A percentile compares a stretch with the other conserved stretches of the same genome.
These are phyloP conservation scores for Moesziomyces aphidis DNA, from an alignment of 1,284 basidiomycete species.

Conservation along the genomic window DNA sequence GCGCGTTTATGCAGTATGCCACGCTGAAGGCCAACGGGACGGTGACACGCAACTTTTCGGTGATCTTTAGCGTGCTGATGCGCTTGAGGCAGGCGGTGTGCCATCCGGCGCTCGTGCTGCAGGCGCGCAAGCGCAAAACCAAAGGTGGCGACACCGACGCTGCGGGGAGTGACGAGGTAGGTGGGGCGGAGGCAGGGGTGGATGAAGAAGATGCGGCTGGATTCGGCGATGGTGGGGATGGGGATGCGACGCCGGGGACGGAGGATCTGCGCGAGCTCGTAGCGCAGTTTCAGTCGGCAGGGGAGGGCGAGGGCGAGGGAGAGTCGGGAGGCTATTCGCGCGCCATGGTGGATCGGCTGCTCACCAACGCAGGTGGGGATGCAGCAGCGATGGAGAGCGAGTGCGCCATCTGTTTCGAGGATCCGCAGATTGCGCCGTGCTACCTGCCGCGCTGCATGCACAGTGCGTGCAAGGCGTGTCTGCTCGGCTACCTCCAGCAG, in stretches of 20 bases:
- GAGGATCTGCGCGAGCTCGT: conserved; percentile 52
- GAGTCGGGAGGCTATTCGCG: neutral
- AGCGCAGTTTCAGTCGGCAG: conserved; percentile 41
- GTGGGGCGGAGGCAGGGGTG: conserved; percentile 6
- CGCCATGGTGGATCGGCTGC: neutral
- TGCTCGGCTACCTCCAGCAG: conserved; percentile 76
- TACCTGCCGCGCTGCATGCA: conserved; percentile 68
- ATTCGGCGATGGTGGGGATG: conserved; percentile 27
- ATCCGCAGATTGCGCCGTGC: conserved; percentile 47
- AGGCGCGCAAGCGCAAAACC: conserved; percentile 30
- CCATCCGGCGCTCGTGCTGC: conserved; percentile 68
- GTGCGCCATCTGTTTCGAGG: conserved; percentile 68
- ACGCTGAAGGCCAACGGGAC: conserved; percentile 55
- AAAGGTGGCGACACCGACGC: neutral
- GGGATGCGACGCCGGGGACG: conserved; percentile 26
- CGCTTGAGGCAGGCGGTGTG: conserved; percentile 69
- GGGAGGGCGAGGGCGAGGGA: conserved; percentile 5
- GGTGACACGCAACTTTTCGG: conserved; percentile 65
- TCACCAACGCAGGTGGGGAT: conserved; percentile 2
- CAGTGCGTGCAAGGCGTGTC: conserved; percentile 80
- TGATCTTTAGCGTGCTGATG: conserved; percentile 70
- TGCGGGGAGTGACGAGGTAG: conserved; percentile 23
- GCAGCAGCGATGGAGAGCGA: conserved; percentile 36
- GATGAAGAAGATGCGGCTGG: conserved; percentile 14
- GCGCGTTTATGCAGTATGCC: conserved; percentile 61